Evolutionary conservation across 2,329 filamentous ascomycete species (phyloP), one percentile per base, ranked within the genome.

Genomic region (Colletotrichum sublineola): DNA sequence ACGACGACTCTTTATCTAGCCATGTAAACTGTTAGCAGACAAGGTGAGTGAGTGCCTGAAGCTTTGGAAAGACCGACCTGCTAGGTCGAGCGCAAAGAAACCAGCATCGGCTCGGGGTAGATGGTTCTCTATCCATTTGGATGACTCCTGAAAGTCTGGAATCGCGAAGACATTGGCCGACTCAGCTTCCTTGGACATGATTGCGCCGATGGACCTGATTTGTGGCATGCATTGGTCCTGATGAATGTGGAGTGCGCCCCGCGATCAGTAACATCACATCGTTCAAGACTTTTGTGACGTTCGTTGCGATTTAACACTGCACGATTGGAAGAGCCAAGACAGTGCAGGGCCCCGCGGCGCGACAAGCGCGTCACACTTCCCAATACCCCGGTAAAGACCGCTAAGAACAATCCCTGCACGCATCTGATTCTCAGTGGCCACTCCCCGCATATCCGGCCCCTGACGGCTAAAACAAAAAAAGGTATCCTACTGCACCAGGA

Each of bases 151-250:
- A 73, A 93, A 86, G 77, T 91, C 85, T 50, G 89, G 89, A 57
- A 91, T 89, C 50, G 87, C 86, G 77, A 94, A 94, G 42, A 91
- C 86, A 77, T 91, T 82, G 60, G 87, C 84, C 66, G 81, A 78
- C 52, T 86, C 82, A 72, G 85, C 80, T 65, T 85, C 79, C 73
- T 82, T 80, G 67, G 80, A 79, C 82, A 84, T 86, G 29, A 74
- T 75, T 38, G 74, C 50, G 63, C 68, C 69, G 31, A 38, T 40
- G 46, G 18, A n/a, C 6, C 15, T 57, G 36, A 24, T 57, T 61
- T 38, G n/a, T 46, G 12, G 57, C 12, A 15, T 18, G 8, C 56
- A 73, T 71, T 31, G 24, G 44, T 31, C 15, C 15, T 18, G 44
- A 20, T 36, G 31, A 42, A 11, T 40, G 31, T 38, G n/a, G 12